These are phyloP conservation scores for Heliamphora pulchella DNA, from an alignment of 179 eudicot genomes.

Conservation along the genomic window DNA sequence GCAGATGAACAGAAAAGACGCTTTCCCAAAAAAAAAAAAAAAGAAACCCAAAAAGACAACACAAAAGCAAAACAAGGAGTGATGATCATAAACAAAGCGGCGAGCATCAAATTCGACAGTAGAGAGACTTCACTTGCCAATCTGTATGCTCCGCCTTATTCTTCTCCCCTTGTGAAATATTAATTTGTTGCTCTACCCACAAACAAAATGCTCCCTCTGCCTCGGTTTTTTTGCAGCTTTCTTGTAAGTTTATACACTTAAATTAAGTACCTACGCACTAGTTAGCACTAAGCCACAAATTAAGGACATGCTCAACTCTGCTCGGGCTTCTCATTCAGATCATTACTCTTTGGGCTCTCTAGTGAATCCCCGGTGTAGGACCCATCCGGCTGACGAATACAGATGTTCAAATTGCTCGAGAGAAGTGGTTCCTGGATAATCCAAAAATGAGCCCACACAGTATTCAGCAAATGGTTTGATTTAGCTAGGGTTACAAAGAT, in stretches of 20 bases:
- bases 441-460: not conserved
- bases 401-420: conserved; percentile 43
- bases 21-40: not conserved
- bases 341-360: conserved; percentile 35
- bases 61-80: not conserved
- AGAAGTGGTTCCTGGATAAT: conserved; percentile 36
- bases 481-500: not conserved
- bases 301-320: not conserved
- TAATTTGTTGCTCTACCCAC: conserved; percentile 13
- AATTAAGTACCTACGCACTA: conserved; percentile 1
- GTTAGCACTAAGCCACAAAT: conserved; percentile 17
- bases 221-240: not conserved
- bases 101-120: not conserved
- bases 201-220: conserved; percentile 19
- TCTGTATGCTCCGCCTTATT: conserved; percentile 10
- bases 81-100: not conserved
- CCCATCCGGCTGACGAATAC: conserved; percentile 55
- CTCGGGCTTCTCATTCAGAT: conserved; percentile 25
- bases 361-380: conserved; percentile 44
- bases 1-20: conserved; percentile 2
- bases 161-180: not conserved
- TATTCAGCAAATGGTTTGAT: conserved; percentile 8
- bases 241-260: not conserved
- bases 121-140: not conserved
- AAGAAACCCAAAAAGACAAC: no score